Conservation (phyloP, 2,329 filamentous ascomycete genomes). For the Fusarium sp. region DNA sequence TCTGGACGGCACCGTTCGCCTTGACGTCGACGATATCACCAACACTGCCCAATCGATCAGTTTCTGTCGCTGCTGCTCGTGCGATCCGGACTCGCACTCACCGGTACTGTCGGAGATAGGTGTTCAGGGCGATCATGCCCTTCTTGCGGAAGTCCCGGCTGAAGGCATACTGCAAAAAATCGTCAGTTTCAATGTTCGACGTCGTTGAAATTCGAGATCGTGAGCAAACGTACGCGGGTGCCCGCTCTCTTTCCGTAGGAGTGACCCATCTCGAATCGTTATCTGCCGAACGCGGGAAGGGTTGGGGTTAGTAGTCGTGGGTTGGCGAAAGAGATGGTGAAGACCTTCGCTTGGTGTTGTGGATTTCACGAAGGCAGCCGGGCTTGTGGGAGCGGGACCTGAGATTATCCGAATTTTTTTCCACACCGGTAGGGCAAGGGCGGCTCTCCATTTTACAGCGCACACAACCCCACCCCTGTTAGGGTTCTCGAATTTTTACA, state of each 20-base stretch:
- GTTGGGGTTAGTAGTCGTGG: constrained; percentile 58
- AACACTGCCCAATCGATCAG: constrained; percentile 73
- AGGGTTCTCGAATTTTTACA: constrained; percentile 47
- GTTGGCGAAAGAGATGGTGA: constrained; percentile 52
- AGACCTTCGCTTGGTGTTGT: constrained; percentile 49
- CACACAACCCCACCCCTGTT: constrained; percentile 33
- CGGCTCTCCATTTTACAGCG: constrained; percentile 25
- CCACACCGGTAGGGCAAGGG: constrained; percentile 49
- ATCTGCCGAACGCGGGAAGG: constrained; percentile 52
- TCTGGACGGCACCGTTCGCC: constrained; percentile 97
- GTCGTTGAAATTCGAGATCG: constrained; percentile 29
- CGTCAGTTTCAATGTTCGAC: constrained; percentile 46
- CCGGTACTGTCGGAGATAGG: constrained; percentile 95
- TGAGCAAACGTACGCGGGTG: constrained; percentile 76
- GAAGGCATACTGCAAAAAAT: constrained; percentile 80
- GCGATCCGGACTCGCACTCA: constrained; percentile 50
- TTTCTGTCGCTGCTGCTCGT: constrained; percentile 24
- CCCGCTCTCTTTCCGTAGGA: constrained; percentile 87
- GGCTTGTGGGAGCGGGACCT: constrained; percentile 53
- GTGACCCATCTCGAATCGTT: constrained; percentile 82
- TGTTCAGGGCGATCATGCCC: constrained; percentile 92
- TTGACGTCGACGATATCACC: constrained; percentile 99
- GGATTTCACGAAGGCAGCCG: constrained; percentile 49
- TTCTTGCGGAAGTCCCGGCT: constrained; percentile 93
- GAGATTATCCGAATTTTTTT: constrained; percentile 53